Evolutionary conservation across 2,329 filamentous ascomycete genomes (phyloP).

Genomic region (Cephalotrichum gorgonifer): DNA sequence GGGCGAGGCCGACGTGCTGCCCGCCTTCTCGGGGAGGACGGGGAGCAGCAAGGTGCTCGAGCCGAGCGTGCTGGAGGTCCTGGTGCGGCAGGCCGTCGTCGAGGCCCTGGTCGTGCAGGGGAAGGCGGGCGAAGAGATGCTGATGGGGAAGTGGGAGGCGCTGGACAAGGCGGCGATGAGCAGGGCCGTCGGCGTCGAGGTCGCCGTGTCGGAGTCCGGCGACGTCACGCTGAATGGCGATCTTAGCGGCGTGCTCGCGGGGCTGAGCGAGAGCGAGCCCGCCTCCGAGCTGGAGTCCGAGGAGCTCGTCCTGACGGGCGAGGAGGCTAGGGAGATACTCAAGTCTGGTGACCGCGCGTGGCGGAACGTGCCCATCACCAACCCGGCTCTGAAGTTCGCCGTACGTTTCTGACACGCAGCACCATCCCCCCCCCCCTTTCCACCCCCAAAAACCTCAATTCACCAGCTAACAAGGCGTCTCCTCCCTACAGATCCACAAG

Average conservation of each 20-base stretch:
- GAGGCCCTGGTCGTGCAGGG: conserved; percentile 36
- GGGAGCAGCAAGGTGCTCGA: conserved; percentile 28
- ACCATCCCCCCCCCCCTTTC: not conserved
- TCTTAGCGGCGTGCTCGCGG: conserved; percentile 19
- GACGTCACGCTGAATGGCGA: conserved; percentile 28
- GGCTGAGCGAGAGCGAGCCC: conserved; percentile 17
- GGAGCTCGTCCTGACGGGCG: conserved; percentile 15
- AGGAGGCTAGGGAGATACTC: conserved; percentile 31
- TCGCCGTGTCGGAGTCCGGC: conserved; percentile 28
- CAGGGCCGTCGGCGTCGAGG: conserved; percentile 21
- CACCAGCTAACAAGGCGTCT: conserved; percentile 10
- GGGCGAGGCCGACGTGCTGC: conserved; percentile 32
- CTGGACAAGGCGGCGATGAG: conserved; percentile 24
- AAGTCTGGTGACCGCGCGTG: conserved; percentile 43
- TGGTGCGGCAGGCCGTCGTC: conserved; percentile 38
- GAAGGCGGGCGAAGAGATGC: conserved; percentile 12
- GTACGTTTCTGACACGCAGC: conserved; percentile 45
- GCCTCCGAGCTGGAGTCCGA: conserved; percentile 12
- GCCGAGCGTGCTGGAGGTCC: conserved; percentile 32
- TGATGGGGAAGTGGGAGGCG: conserved; percentile 17
- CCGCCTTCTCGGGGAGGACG: conserved; percentile 26
- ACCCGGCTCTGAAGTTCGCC: conserved; percentile 58
- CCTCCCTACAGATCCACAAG: conserved; percentile 58
- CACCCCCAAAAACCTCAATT: not conserved
- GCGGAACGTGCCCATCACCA: conserved; percentile 45